Evolutionary conservation across 495 filamentous ascomycete species (phyloP).

Genomic region (Aspergillus taichungensis): DNA sequence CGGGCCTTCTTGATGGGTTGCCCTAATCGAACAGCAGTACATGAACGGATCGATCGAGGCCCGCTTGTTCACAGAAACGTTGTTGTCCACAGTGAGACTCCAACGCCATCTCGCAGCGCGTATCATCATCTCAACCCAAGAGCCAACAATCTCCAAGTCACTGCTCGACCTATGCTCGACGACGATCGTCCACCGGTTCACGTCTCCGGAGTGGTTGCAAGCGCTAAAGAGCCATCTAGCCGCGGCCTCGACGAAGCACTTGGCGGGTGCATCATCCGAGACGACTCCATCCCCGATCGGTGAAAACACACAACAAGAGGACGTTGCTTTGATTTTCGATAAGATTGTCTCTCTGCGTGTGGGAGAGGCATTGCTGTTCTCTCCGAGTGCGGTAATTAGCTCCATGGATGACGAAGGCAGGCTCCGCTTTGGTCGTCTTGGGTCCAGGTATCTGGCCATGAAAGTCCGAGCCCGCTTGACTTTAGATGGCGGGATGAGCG

Average conservation of each 20-base stretch:
- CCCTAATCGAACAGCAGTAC: constrained; percentile 25
- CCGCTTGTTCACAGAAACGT: constrained; percentile 47
- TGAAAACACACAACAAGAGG: constrained; percentile 1
- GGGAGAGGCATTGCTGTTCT: constrained; percentile 57
- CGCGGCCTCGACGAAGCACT: constrained; percentile 19
- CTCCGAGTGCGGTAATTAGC: constrained; percentile 40
- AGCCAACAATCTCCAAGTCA: constrained; percentile 62
- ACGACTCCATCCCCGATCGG: constrained; percentile 30
- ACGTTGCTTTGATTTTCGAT: constrained; percentile 5
- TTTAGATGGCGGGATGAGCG: constrained; percentile 11
- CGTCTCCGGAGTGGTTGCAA: constrained; percentile 57
- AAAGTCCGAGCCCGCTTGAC: constrained; percentile 10
- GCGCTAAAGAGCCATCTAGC: constrained; percentile 57
- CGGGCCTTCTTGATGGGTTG: neutral
- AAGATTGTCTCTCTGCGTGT: constrained; percentile 47
- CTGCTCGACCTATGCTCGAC: constrained; percentile 65
- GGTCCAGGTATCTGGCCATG: constrained; percentile 3
- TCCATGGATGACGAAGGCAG: constrained; percentile 1
- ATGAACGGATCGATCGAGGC: constrained; percentile 39
- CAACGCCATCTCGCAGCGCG: constrained; percentile 62
- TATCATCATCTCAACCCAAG: constrained; percentile 68
- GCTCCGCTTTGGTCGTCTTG: neutral
- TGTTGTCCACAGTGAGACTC: constrained; percentile 56
- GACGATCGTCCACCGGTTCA: constrained; percentile 69
- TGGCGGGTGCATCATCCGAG: constrained; percentile 4